Base-by-base conservation (phyloP, 192 early-diverging fungal genomes). In the Podila clonocystis region DNA sequence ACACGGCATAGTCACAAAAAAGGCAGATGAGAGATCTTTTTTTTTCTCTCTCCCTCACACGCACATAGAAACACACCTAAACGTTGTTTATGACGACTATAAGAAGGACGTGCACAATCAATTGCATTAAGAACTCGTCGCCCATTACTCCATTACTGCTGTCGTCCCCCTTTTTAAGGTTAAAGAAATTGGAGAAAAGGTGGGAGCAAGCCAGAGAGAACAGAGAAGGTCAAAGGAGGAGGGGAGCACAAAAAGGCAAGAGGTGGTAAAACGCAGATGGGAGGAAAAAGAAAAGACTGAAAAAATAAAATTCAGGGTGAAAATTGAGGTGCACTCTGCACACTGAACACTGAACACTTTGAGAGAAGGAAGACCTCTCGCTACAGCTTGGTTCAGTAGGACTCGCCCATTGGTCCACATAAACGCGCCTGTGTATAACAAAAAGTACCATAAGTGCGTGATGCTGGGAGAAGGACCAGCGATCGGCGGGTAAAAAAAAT, bases 61-160 rank as follows among this genome's bases (percentile, higher is more conserved):
- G 33, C 33, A 33, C 3, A 33, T 6, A n/a, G n/a, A 33, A 31
- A 30, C 28, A 60, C 55, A 58, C 12, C 26, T 9, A 12, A 58
- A 28, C n/a, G 55, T n/a, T n/a, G 55, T 58, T 26, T n/a, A 58
- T 58, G 22, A 24, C n/a, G 30, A 19, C 17, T 31, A 30, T 12
- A 9, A 30, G 59, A 33, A 61, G 59, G 59, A 61, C 30, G 59
- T 61, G 28, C 59, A 30, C 28, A 33, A 15, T 11, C 28, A 33
- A 19, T 28, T 61, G 59, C 59, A 61, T 61, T 61, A 61, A 61
- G 22, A 8, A 58, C 55, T 58, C 9, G 55, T 58, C 55, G 26
- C 26, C n/a, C 55, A 58, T 9, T 22, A 19, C 5, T 22, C 19
- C 24, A 55, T 26, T 13, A 13, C 29, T 55, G 8, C 52, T 55